Conservation (phyloP, 1,139 yeast genomes). For the Zygosaccharomyces pseudobailii region DNA sequence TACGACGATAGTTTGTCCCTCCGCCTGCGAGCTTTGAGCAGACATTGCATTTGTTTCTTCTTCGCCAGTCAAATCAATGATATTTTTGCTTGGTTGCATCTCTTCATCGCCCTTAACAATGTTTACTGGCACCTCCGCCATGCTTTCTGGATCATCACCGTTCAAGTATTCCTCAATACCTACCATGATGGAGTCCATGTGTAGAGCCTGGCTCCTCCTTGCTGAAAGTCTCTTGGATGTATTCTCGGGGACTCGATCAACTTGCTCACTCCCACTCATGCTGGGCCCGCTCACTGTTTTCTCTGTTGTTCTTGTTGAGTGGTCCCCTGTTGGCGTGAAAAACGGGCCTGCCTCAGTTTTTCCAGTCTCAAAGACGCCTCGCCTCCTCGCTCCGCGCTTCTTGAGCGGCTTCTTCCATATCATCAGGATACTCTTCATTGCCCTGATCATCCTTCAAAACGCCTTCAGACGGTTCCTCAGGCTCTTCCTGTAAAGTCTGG, state of each 20-base stretch:
- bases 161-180: constrained; percentile 21
- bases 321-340: background rate
- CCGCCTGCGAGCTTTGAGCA: background rate
- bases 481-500: constrained; percentile 15
- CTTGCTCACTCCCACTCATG: background rate
- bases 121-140: constrained; percentile 6
- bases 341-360: constrained; percentile 1
- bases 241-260: background rate
- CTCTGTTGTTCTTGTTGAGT: constrained; percentile 1
- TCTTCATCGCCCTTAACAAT: constrained; percentile 2
- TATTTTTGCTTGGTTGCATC: background rate
- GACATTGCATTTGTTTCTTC: background rate
- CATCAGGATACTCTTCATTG: constrained; percentile 14
- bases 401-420: constrained; percentile 13
- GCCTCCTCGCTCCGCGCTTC: constrained; percentile 13
- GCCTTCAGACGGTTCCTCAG: constrained; percentile 15
- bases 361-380: constrained; percentile 19
- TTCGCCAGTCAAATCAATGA: constrained; percentile 1
- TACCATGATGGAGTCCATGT: constrained; percentile 19
- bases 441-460: constrained; percentile 16
- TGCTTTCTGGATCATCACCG: constrained; percentile 5
- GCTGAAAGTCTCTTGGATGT: constrained; percentile 2
- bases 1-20: background rate
- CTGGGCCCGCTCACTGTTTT: background rate
- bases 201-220: constrained; percentile 3